These are phyloP conservation scores for Crithidia sp. DNA, from an alignment of 208 protist species.

Conservation along the genomic window DNA sequence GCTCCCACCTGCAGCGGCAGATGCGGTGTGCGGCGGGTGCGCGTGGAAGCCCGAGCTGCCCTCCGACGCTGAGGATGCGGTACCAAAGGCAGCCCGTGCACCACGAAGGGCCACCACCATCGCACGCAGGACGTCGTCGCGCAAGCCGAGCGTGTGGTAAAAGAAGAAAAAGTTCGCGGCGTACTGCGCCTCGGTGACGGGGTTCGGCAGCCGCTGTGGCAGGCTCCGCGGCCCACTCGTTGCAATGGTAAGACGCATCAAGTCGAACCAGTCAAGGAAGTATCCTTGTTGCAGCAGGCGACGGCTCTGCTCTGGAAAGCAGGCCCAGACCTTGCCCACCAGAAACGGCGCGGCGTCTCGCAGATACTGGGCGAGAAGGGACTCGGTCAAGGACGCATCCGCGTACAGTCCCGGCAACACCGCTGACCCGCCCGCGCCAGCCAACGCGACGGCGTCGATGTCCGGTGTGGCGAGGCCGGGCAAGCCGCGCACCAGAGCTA, in stretches of 20 bases:
- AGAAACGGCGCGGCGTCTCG: slow-evolving; percentile 72
- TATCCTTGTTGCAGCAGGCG: slow-evolving; percentile 56
- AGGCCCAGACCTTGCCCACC: slow-evolving; percentile 73
- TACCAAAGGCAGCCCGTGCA: neutral
- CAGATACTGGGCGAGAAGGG: slow-evolving; percentile 60
- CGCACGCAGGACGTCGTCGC: slow-evolving; percentile 40
- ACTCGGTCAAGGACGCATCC: slow-evolving; percentile 41
- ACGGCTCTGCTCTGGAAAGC: slow-evolving; percentile 73
- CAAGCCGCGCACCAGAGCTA: slow-evolving; percentile 69
- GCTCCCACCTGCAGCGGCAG: neutral
- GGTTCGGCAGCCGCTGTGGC: slow-evolving; percentile 70
- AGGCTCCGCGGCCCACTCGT: slow-evolving; percentile 46
- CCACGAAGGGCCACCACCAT: slow-evolving; percentile 42
- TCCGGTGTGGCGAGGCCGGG: slow-evolving; percentile 37
- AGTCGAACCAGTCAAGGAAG: slow-evolving; percentile 82
- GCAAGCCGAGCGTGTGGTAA: slow-evolving; percentile 67
- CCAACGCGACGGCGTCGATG: slow-evolving; percentile 22
- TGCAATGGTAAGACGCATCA: slow-evolving; percentile 75
- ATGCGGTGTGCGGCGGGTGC: slow-evolving; percentile 1
- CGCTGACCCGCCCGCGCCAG: neutral
- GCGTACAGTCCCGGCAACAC: slow-evolving; percentile 48
- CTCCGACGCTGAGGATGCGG: neutral
- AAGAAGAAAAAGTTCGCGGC: slow-evolving; percentile 84
- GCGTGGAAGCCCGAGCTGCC: neutral
- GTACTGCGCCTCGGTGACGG: slow-evolving; percentile 65